Evolutionary conservation across 140 eudicot species (phyloP).

Genomic region (Oenanthe javanica): DNA sequence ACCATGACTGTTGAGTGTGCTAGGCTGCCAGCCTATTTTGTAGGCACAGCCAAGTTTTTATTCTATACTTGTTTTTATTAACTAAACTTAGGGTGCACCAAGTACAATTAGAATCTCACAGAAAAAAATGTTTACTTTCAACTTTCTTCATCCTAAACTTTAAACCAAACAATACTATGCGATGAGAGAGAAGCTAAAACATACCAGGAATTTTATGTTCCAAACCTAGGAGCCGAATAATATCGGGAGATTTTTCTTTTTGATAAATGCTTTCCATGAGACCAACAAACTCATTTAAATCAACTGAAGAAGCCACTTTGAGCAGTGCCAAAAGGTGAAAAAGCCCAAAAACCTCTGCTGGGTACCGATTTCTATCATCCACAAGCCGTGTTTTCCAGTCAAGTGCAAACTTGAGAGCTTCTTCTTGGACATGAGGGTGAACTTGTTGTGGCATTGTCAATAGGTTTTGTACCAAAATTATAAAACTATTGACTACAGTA

Average conservation of each 20-base stretch:
- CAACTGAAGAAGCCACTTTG: conserved; percentile 14
- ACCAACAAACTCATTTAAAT: conserved; percentile 12
- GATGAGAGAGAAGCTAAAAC: neutral
- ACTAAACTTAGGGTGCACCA: neutral
- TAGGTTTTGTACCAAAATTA: conserved; percentile 12
- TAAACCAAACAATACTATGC: no score
- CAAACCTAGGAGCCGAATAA: conserved; percentile 16
- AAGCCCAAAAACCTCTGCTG: conserved; percentile 14
- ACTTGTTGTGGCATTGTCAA: conserved; percentile 4
- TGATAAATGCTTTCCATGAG: conserved; percentile 13
- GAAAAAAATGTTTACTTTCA: no score
- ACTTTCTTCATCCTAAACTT: no score
- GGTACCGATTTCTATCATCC: neutral
- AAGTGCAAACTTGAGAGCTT: conserved; percentile 11
- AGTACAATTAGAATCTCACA: neutral
- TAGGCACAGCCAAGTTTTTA: no score
- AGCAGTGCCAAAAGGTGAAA: conserved; percentile 19
- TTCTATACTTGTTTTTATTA: no score
- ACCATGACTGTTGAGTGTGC: no score
- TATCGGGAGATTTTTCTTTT: neutral
- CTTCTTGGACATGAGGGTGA: conserved; percentile 16
- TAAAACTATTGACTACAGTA: neutral
- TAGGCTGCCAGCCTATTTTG: no score
- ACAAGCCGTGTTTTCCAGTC: conserved; percentile 7
- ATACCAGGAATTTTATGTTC: conserved; percentile 16